Base-by-base conservation (phyloP, 78 protist genomes). In the Dictyostelium purpureum region DNA sequence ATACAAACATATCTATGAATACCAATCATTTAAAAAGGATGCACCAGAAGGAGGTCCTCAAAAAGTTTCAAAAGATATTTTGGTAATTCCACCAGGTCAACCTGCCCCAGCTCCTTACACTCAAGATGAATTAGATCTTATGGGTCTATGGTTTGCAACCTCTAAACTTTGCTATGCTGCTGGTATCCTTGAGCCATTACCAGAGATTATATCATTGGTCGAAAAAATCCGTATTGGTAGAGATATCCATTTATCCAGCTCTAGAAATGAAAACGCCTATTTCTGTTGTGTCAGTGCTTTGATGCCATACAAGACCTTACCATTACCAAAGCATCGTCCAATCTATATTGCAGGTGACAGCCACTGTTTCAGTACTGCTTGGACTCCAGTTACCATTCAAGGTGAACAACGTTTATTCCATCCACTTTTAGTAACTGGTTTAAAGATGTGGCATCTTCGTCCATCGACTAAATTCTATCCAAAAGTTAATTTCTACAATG, bases 181-280 rank as follows among this genome's bases (percentile, higher is more conserved):
- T 3, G 98, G 99, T 38, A 38, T 66, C 5, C 89, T 97, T 21
- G 79, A 35, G n/a, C 78, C 82, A 7, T 14, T 96, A 12, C 95
- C 96, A 16, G 73, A 37, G 19, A 69, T 97, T 4, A 43, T 87
- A 33, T 16, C 6, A 2, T 57, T 93, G 11, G 31, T 97, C 6
- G 97, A 94, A 51, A 75, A 90, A 37, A 37, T 45, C 4, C 66
- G 81, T 3, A 69, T 6, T 4, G 83, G 40, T 21, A 9, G 85
- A 61, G 77, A 92, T 63, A 45, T 97, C 42, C 98, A 97, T 83
- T 45, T 52, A 74, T 97, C 98, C 12, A 52, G 45, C 12, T 77
- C 89, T 24, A 59, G 99, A 19, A 97, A 97, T 63, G 98, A 97
- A 80, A 94, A 97, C 33, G 99, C 98, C 4, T 97, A 97, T 93